Percentiles rank a stretch among this genome's conserved stretches.
phyloP scores from a whole-genome alignment of 108 stramenopile genomes.

The Pseudonitzschia pungens region DNA sequence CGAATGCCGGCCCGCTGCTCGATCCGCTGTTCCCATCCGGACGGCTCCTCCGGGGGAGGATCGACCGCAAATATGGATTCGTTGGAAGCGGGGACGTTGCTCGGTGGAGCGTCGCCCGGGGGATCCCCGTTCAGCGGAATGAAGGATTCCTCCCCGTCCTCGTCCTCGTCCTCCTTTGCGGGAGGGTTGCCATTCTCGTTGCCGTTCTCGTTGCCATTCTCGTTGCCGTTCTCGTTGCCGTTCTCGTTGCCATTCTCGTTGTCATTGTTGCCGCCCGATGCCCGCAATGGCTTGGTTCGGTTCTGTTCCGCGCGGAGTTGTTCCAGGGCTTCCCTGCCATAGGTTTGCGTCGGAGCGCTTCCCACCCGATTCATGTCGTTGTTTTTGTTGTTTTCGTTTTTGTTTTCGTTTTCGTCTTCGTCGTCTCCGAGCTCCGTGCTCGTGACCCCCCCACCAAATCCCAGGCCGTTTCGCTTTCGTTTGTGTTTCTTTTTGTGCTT shows the following conservation, averaged over 20 bases:
- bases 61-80: constrained; percentile 6
- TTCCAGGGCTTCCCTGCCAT: constrained; percentile 61
- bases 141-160: constrained; percentile 7
- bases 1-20: constrained; percentile 67
- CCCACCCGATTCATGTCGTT: background rate
- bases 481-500: constrained; percentile 42
- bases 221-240: background rate
- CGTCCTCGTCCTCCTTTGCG: too few species aligned
- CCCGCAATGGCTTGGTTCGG: background rate
- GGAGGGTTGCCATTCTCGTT: background rate
- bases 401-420: background rate
- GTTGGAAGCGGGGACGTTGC: background rate
- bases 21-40: constrained; percentile 62
- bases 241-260: background rate
- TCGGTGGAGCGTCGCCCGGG: background rate
- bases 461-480: constrained; percentile 24
- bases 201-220: background rate
- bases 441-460: constrained; percentile 29
- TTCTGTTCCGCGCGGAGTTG: constrained; percentile 58
- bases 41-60: constrained; percentile 16
- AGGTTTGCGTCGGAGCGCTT: constrained; percentile 13
- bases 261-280: background rate
- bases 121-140: constrained; percentile 1
- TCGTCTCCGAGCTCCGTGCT: constrained; percentile 18
- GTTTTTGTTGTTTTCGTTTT: constrained; percentile 8